Evolutionary conservation across 176 grass and related monocot species (phyloP).

Genomic region (Carex scoparia): DNA sequence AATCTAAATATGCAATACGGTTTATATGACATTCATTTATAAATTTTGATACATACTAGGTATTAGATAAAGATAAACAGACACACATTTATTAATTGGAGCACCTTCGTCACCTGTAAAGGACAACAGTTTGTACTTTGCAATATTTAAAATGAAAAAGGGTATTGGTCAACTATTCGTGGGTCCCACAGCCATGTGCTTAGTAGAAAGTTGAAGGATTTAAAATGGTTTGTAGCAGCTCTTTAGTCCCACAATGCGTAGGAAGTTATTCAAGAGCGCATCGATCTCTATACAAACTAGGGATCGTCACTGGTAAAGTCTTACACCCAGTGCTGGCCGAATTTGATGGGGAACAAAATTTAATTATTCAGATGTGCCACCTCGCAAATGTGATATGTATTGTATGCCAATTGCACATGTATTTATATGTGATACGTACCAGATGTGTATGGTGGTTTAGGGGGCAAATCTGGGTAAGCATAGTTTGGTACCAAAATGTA

Average conservation of each 20-base stretch:
- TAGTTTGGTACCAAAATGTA: too few species aligned
- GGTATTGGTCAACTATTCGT: background rate
- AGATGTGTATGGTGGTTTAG: background rate
- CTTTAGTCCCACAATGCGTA: background rate
- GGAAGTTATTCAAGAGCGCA: background rate
- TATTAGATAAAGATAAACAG: background rate
- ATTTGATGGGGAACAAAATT: background rate
- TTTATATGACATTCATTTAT: background rate
- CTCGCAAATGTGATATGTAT: background rate
- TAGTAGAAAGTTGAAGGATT: background rate
- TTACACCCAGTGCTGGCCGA: too few species aligned
- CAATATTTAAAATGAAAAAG: background rate
- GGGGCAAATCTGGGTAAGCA: too few species aligned
- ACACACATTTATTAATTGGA: background rate
- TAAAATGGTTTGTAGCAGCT: background rate
- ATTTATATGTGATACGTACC: background rate
- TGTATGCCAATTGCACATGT: background rate
- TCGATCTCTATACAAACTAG: background rate
- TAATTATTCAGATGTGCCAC: background rate
- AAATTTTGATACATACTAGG: background rate
- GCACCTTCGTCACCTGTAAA: background rate
- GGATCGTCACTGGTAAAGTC: background rate
- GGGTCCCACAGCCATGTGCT: background rate
- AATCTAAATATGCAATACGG: too few species aligned
- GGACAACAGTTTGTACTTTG: background rate